Percentiles rank a stretch among this genome's conserved stretches.
Conservation (phyloP, 805 yeast species). For the Diddensiella transvaalensis region DNA sequence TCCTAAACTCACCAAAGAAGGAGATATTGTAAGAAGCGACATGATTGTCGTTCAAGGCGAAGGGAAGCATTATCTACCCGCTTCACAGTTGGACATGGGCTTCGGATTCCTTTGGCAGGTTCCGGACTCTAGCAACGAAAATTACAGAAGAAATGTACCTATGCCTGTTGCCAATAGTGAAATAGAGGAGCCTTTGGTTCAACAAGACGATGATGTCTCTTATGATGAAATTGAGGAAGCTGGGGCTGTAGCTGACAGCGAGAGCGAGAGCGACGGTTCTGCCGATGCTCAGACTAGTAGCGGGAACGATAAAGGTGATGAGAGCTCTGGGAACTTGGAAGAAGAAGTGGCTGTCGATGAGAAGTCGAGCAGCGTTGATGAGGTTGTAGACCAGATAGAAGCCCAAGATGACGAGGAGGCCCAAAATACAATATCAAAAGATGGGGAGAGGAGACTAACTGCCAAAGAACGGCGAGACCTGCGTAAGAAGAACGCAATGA, state of each 20-base stretch:
- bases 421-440: neutral
- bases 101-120: constrained; percentile 74
- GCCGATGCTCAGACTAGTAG: neutral
- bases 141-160: neutral
- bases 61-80: constrained; percentile 56
- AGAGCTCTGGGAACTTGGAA: no score
- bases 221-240: constrained; percentile 5
- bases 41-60: constrained; percentile 49
- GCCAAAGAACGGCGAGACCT: constrained; percentile 22
- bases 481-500: constrained; percentile 13
- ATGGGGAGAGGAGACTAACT: constrained; percentile 13
- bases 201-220: constrained; percentile 23
- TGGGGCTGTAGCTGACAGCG: neutral
- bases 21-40: constrained; percentile 62
- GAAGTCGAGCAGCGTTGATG: neutral
- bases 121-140: constrained; percentile 40
- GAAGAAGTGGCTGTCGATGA: neutral
- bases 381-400: neutral
- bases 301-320: neutral
- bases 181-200: constrained; percentile 30
- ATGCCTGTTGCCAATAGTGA: constrained; percentile 24
- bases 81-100: constrained; percentile 88
- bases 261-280: constrained; percentile 8
- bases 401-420: constrained; percentile 1
- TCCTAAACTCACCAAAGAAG: constrained; percentile 47